Evolutionary conservation across 495 filamentous ascomycete species (phyloP), one percentile per base, ranked within the genome.

Genomic region (Annulohypoxylon bovei): DNA sequence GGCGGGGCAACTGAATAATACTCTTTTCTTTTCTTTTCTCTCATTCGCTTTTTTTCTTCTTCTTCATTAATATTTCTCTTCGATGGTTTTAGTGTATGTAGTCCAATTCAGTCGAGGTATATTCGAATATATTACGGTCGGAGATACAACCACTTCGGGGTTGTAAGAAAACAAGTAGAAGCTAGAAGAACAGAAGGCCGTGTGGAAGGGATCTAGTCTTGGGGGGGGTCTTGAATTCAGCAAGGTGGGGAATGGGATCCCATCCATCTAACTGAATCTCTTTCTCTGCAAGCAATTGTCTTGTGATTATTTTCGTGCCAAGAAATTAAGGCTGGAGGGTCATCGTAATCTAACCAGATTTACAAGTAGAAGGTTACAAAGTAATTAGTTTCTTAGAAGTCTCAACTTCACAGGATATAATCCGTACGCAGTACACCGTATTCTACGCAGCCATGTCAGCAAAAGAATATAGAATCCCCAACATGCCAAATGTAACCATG

Each of bases 161-260:
- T 50, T 37, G 62, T 33, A 58, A 44, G 23, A 35, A 50, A 27
- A 27, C 22, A 65, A 33, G 56, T 52, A 37, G 54, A 50, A 65
- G 11, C 4, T 18, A 44, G 62, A 53, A 53, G 49, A 53, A 62
- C 22, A 18, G 47, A 52, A 32, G 63, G 35, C 49, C 39, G 11
- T 33, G 62, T 30, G 22, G 44, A 11, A 16, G 12, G 27, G 18
- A 14, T 33, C 14, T 53, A 2, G 49, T 12, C 37, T 28, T 44
- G 14, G 22, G 59, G 46, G 57, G 62, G 50, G 42, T 44, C 49
- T 62, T 42, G 32, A 65, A 44, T 62, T 35, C 18, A 25, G 49
- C 49, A 67, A 71, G 57, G 68, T 67, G 68, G 68, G 63, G 68
- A 67, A 62, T 67, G 47, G 39, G 49, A 20, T 32, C 27, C 20